phyloP scores from a whole-genome alignment of 805 yeast genomes.

The Teunomyces funiuensis region DNA sequence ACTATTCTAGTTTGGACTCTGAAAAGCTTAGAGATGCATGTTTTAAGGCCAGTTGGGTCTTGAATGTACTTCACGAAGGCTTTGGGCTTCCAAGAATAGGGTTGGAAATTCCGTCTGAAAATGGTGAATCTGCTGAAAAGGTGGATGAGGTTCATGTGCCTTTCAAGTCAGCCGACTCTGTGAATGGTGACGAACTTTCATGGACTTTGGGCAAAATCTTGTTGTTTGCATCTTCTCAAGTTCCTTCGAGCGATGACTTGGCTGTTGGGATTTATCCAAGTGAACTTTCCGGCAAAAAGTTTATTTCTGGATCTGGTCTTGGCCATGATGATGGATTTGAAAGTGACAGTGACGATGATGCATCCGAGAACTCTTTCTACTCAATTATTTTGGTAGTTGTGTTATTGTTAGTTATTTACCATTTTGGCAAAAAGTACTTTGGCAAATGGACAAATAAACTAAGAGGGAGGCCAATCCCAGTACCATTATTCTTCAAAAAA shows the following conservation, averaged over 20 bases:
- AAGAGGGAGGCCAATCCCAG: conserved; percentile 8
- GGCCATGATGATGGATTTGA: conserved; percentile 15
- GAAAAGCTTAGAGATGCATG: conserved; percentile 67
- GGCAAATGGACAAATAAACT: not conserved
- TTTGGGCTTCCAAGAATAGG: conserved; percentile 79
- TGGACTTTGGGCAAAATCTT: conserved; percentile 95
- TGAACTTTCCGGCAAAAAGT: conserved; percentile 30
- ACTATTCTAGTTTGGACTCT: conserved; percentile 57
- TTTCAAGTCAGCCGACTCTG: conserved; percentile 77
- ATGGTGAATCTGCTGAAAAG: conserved; percentile 24
- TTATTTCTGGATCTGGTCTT: conserved; percentile 31
- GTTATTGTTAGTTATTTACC: conserved; percentile 17
- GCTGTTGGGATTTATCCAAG: conserved; percentile 44
- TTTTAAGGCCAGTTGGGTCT: conserved; percentile 93
- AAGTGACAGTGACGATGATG: conserved; percentile 16
- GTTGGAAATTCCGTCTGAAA: conserved; percentile 39
- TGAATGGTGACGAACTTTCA: conserved; percentile 82
- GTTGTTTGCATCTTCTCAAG: conserved; percentile 74
- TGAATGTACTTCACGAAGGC: conserved; percentile 87
- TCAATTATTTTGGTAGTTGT: conserved; percentile 19
- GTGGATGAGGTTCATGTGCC: conserved; percentile 47
- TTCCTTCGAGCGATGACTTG: conserved; percentile 26
- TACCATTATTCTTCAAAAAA: conserved; percentile 15
- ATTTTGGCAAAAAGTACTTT: conserved; percentile 12
- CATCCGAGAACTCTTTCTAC: conserved; percentile 5